Evolutionary conservation across 192 early-diverging fungal genomes (phyloP), one percentile per base, ranked within the genome.

Genomic region (Jimgerdemannia flammicorona): DNA sequence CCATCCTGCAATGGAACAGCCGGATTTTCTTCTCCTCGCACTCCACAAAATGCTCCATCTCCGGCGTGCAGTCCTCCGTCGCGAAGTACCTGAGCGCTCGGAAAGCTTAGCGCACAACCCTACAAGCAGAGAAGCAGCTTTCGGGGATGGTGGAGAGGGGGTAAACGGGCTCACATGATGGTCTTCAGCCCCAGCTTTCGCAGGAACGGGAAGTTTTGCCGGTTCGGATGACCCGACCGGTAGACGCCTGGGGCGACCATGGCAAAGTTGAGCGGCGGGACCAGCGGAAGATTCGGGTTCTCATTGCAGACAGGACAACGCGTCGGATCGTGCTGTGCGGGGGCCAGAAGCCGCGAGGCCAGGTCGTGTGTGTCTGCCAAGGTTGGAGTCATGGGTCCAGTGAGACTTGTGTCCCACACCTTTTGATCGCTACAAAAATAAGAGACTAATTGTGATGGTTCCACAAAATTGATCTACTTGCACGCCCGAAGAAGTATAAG

Each of bases 181-280:
- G 92, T 93, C 70, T 91, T 93, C 40, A 99, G 80, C 2, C 91
- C 85, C 7, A 98, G 88, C 74, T 93, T 94, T 41, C 92, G 80
- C 54, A 99, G 85, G 79, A 99, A 99, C 6, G 93, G 91, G 78
- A 94, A 95, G 79, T 95, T 97, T 74, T 93, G 93, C 64, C 88
- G 86, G 81, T 95, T 96, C 4, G 98, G 98, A 77, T 93, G 95
- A 19, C 96, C 98, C 3, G 95, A 96, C 4, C 98, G 87, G 84
- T 98, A 99, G 43, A 99, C 91, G 9, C 95, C 95, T 11, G 92
- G 89, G 3, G 92, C 91, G 6, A 99, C 94, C 91, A 98, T 94
- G 40, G 93, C 93, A 86, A 99, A 99, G 84, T 97, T 97, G 43
- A 96, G 83, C 39, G 95, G 95, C 3, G 97, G 97, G 0, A 98